Evolutionary conservation across 768 basidiomycete genomes (phyloP).

Genomic region (Pleurotus tuoliensis): DNA sequence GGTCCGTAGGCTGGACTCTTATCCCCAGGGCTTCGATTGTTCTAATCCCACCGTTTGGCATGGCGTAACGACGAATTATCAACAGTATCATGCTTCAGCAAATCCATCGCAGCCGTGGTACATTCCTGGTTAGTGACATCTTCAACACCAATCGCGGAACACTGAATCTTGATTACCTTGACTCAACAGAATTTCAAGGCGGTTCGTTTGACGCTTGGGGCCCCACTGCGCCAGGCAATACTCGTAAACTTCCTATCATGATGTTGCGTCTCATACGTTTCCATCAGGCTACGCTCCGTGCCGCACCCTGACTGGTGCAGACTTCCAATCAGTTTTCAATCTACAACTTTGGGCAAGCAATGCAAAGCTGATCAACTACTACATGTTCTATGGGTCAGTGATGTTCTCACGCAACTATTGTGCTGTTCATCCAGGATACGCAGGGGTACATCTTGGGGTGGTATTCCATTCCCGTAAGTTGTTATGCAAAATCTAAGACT

Average conservation of each 20-base stretch:
- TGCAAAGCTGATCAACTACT: slow-evolving; percentile 78
- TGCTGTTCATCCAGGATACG: neutral
- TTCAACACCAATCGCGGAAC: neutral
- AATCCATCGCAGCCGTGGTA: slow-evolving; percentile 62
- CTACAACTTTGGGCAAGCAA: slow-evolving; percentile 76
- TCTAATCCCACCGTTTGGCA: slow-evolving; percentile 66
- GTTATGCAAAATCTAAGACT: neutral
- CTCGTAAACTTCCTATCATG: neutral
- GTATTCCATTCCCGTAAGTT: slow-evolving; percentile 56
- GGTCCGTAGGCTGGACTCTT: slow-evolving; percentile 46
- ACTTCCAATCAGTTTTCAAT: slow-evolving; percentile 80
- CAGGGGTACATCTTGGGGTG: slow-evolving; percentile 79
- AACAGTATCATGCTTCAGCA: slow-evolving; percentile 55
- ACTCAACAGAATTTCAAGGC: slow-evolving; percentile 52
- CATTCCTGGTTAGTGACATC: slow-evolving; percentile 47
- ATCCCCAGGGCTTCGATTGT: slow-evolving; percentile 81
- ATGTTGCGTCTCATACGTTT: neutral
- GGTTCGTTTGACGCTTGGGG: slow-evolving; percentile 85
- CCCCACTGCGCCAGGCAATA: slow-evolving; percentile 58
- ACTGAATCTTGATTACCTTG: neutral
- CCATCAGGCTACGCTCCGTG: slow-evolving; percentile 59
- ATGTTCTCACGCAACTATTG: slow-evolving; percentile 10
- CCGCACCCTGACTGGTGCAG: slow-evolving; percentile 59
- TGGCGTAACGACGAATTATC: slow-evolving; percentile 60
- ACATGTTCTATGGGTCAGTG: slow-evolving; percentile 78